Conservation (phyloP, 495 filamentous ascomycete species). For the Astrocystis sublimbata region DNA sequence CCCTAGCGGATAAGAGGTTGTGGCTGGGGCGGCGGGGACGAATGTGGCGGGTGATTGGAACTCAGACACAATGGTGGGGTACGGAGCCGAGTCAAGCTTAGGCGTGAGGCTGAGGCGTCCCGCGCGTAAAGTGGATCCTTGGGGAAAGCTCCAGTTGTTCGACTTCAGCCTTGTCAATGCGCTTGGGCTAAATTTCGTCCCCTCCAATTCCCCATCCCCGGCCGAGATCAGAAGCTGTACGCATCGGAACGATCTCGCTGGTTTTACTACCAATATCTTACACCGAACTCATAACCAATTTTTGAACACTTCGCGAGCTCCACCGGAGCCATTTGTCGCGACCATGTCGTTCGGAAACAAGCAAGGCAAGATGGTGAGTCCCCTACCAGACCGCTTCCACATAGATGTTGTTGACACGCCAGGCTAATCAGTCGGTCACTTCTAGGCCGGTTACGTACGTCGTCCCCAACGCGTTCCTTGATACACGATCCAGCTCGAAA, state of each 20-base stretch:
- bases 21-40: conserved; percentile 14
- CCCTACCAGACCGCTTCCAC: conserved; percentile 35
- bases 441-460: conserved; percentile 95
- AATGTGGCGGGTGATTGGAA: conserved; percentile 25
- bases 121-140: conserved; percentile 2
- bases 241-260: conserved; percentile 28
- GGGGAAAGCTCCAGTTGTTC: not conserved
- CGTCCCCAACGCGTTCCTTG: conserved; percentile 20
- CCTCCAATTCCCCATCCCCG: conserved; percentile 35
- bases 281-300: conserved; percentile 44
- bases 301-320: conserved; percentile 61
- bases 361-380: conserved; percentile 98
- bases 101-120: conserved; percentile 6
- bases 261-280: conserved; percentile 33
- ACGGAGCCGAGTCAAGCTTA: conserved; percentile 16
- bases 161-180: conserved; percentile 38
- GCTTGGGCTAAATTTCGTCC: conserved; percentile 24
- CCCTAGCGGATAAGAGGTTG: conserved; percentile 27
- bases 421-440: conserved; percentile 64
- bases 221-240: conserved; percentile 37
- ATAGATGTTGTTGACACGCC: conserved; percentile 59
- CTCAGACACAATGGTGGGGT: conserved; percentile 17
- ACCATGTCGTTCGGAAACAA: conserved; percentile 91
- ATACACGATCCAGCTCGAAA: not conserved
- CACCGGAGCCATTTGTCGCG: conserved; percentile 61